Evolutionary conservation across 2,329 filamentous ascomycete genomes (phyloP).

Genomic region (Hypomyces rosellus): DNA sequence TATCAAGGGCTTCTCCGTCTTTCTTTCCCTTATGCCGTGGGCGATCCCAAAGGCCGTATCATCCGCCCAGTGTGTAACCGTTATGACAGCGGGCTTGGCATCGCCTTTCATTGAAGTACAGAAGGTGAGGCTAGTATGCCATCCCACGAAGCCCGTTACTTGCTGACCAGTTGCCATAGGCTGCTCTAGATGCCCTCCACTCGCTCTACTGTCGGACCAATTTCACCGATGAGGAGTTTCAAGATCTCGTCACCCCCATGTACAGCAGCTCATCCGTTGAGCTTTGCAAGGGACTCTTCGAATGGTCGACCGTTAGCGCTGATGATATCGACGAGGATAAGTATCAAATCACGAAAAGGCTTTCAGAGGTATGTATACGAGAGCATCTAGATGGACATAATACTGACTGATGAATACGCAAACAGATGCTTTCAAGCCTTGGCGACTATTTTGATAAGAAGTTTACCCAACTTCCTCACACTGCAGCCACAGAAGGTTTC

Average conservation of each 20-base stretch:
- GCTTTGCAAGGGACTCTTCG: slow-evolving; percentile 66
- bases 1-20: slow-evolving; percentile 67
- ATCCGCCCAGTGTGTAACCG: slow-evolving; percentile 61
- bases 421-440: slow-evolving; percentile 74
- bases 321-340: slow-evolving; percentile 85
- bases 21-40: slow-evolving; percentile 80
- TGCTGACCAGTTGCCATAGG: slow-evolving; percentile 40
- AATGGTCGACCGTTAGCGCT: slow-evolving; percentile 73
- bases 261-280: slow-evolving; percentile 66
- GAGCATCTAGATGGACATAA: neutral
- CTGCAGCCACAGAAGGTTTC: slow-evolving; percentile 64
- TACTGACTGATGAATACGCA: neutral
- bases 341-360: slow-evolving; percentile 87
- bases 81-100: slow-evolving; percentile 65
- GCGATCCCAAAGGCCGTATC: slow-evolving; percentile 76
- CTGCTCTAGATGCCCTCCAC: slow-evolving; percentile 76
- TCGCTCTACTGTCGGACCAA: slow-evolving; percentile 70
- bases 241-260: slow-evolving; percentile 70
- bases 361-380: slow-evolving; percentile 65
- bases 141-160: neutral
- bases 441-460: slow-evolving; percentile 80
- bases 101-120: slow-evolving; percentile 65
- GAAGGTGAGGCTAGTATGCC: slow-evolving; percentile 43
- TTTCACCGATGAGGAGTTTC: slow-evolving; percentile 72
- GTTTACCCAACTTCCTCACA: slow-evolving; percentile 56